Percentiles rank a stretch among this genome's conserved stretches.
These are phyloP conservation scores for Thalassiosira ordinaria DNA, from an alignment of 352 stramenopile genomes.

Conservation along the genomic window DNA sequence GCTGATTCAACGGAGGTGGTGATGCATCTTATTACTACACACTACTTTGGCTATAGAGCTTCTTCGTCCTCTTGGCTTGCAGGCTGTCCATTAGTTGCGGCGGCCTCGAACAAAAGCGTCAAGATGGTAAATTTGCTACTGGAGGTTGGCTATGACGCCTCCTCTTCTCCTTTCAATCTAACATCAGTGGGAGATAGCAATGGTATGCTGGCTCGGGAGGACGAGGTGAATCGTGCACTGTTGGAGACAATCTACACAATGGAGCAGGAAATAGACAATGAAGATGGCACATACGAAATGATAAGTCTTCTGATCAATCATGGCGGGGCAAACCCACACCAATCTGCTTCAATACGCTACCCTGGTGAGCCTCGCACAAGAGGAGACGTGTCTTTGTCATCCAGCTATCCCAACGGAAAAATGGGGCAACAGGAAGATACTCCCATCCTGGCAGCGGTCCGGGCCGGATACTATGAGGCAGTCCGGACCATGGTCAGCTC, in stretches of 20 bases:
- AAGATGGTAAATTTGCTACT: constrained; percentile 48
- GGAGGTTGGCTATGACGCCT: constrained; percentile 17
- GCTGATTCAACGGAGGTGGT: constrained; percentile 43
- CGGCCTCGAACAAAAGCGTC: constrained; percentile 28
- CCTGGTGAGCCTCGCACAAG: not conserved
- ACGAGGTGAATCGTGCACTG: constrained; percentile 43
- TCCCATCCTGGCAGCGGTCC: constrained; percentile 30
- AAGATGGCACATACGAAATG: constrained; percentile 35
- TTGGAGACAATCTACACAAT: constrained; percentile 32
- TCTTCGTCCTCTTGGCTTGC: constrained; percentile 45
- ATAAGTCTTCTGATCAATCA: constrained; percentile 37
- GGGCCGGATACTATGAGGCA: constrained; percentile 18
- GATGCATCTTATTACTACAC: constrained; percentile 44
- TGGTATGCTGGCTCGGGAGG: too few species aligned
- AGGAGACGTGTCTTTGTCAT: constrained; percentile 9
- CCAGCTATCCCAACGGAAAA: not conserved
- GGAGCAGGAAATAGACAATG: constrained; percentile 6
- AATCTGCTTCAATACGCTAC: constrained; percentile 5
- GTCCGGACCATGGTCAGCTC: constrained; percentile 39
- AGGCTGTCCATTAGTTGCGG: constrained; percentile 39
- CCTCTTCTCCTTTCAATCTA: too few species aligned
- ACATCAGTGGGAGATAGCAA: too few species aligned
- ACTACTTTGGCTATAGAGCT: constrained; percentile 31
- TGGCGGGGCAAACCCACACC: constrained; percentile 43
- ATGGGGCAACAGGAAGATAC: constrained; percentile 23